Conservation (phyloP, 768 basidiomycete genomes). For the Clitopilus passeckerianus region DNA sequence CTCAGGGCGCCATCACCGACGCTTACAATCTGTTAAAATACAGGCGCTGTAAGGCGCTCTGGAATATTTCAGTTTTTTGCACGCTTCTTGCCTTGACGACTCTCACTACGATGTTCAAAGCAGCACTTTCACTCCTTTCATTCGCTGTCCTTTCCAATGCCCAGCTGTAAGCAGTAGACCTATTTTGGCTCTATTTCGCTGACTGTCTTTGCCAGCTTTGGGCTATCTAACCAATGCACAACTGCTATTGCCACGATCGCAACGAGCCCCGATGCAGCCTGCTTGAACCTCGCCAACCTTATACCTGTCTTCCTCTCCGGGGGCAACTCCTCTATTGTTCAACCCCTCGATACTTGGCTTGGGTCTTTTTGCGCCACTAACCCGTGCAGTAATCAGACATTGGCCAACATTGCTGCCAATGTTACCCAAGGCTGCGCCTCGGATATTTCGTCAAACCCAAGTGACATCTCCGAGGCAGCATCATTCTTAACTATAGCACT, state of each 20-base stretch:
- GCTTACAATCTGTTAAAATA: background rate
- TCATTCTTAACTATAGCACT: constrained; percentile 20
- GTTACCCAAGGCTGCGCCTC: constrained; percentile 40
- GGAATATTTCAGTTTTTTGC: background rate
- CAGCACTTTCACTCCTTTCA: background rate
- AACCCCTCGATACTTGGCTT: constrained; percentile 53
- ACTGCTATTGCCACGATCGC: constrained; percentile 39
- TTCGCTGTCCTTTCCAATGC: background rate
- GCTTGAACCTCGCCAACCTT: constrained; percentile 42
- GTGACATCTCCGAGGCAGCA: constrained; percentile 6
- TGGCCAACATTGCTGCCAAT: constrained; percentile 47
- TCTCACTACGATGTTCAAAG: background rate
- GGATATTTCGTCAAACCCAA: constrained; percentile 23
- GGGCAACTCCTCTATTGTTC: constrained; percentile 33
- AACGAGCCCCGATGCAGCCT: constrained; percentile 33
- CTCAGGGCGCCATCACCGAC: background rate
- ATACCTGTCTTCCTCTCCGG: constrained; percentile 29
- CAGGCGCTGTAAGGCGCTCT: background rate
- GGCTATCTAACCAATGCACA: constrained; percentile 44
- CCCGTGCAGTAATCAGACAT: constrained; percentile 55
- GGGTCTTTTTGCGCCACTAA: constrained; percentile 42
- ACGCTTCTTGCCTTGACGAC: background rate
- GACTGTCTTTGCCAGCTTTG: constrained; percentile 8
- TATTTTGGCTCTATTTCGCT: constrained; percentile 9
- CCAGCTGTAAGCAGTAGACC: background rate